These are phyloP conservation scores for Colletotrichum limetticola DNA, from an alignment of 2,329 filamentous ascomycete species.

Conservation along the genomic window DNA sequence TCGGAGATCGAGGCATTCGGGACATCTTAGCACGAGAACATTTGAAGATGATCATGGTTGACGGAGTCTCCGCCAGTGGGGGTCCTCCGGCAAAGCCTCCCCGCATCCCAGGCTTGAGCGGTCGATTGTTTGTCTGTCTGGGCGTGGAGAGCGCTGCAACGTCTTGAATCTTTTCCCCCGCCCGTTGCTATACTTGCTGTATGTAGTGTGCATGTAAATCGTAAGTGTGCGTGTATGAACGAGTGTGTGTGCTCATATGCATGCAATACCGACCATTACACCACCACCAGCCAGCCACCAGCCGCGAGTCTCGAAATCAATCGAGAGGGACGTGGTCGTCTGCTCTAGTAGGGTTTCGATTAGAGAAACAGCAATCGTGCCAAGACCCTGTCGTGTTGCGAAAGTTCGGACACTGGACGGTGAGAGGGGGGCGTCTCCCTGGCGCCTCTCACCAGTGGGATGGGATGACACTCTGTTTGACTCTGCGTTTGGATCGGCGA, in stretches of 20 bases:
- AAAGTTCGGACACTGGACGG: not conserved
- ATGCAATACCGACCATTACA: not conserved
- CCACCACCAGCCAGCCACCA: not conserved
- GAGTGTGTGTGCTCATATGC: not conserved
- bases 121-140: not conserved
- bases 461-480: slow-evolving; percentile 27
- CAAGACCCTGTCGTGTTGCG: slow-evolving; percentile 21
- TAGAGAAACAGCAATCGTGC: slow-evolving; percentile 15
- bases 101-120: slow-evolving; percentile 2
- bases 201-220: not conserved
- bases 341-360: not conserved
- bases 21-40: not conserved
- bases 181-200: not conserved
- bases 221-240: too few relatives aligned
- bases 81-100: not conserved
- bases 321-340: not conserved
- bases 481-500: slow-evolving; percentile 7
- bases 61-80: slow-evolving; percentile 1
- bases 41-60: not conserved
- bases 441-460: not conserved
- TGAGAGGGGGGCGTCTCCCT: not conserved
- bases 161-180: not conserved
- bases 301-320: not conserved
- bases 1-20: slow-evolving; percentile 19
- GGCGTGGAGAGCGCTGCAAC: not conserved